Conservation (phyloP, 495 filamentous ascomycete genomes). For the Penicillium mononematosum region DNA sequence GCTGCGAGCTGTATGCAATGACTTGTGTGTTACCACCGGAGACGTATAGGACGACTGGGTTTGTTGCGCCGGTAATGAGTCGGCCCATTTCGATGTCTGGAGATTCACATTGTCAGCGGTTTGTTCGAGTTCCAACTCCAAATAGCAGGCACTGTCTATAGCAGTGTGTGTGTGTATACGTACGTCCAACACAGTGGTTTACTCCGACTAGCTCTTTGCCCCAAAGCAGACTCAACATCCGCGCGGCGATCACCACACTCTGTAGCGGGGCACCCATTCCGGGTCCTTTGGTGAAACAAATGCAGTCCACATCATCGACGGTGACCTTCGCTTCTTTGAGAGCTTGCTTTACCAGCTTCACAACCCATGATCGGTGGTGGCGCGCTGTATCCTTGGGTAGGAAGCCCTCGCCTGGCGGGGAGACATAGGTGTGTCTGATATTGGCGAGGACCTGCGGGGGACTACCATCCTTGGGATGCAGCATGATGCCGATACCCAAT, state of each 20-base stretch:
- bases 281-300: constrained; percentile 93
- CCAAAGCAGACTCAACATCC: constrained; percentile 84
- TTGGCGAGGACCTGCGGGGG: constrained; percentile 82
- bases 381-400: constrained; percentile 93
- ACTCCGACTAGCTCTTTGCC: constrained; percentile 83
- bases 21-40: constrained; percentile 97
- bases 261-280: constrained; percentile 97
- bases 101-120: constrained; percentile 13
- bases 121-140: not conserved
- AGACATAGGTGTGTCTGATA: constrained; percentile 87
- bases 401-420: constrained; percentile 91
- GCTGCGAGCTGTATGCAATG: constrained; percentile 89
- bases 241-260: constrained; percentile 78
- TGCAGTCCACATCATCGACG: constrained; percentile 72
- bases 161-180: constrained; percentile 23
- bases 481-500: constrained; percentile 89
- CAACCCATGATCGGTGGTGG: constrained; percentile 86
- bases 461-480: constrained; percentile 63
- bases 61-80: constrained; percentile 83
- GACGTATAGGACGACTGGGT: constrained; percentile 95
- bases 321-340: constrained; percentile 64
- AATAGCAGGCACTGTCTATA: not conserved
- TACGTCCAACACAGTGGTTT: constrained; percentile 95
- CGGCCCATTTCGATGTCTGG: constrained; percentile 94
- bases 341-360: constrained; percentile 72